phyloP scores from a whole-genome alignment of 106 monocot genomes.

The Dendrobium huoshanense region DNA sequence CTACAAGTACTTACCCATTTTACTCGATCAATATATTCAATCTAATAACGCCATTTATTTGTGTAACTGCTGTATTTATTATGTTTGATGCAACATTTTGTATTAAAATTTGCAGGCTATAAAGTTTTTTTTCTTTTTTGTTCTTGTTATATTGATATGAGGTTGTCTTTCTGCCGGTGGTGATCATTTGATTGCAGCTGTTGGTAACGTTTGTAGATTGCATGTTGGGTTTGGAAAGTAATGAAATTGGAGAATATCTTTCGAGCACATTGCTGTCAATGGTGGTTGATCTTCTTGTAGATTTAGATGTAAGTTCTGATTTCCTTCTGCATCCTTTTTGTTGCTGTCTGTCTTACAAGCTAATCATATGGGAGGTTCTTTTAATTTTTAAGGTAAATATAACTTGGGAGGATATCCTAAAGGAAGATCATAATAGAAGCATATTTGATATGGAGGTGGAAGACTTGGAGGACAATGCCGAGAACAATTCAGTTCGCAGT shows the following conservation, averaged over 20 bases:
- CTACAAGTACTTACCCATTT: not conserved
- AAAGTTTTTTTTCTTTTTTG: not conserved
- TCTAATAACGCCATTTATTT: not conserved
- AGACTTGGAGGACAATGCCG: constrained; percentile 32
- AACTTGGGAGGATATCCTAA: constrained; percentile 67
- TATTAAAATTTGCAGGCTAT: not conserved
- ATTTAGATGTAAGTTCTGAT: constrained; percentile 70
- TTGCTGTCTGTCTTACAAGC: not conserved
- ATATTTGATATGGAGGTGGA: constrained; percentile 94
- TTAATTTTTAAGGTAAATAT: constrained; percentile 58
- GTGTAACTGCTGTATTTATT: constrained; percentile 1
- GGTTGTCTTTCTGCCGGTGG: not conserved
- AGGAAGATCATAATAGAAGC: constrained; percentile 59
- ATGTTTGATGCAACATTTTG: not conserved
- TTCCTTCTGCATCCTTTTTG: not conserved
- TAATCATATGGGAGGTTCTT: not conserved
- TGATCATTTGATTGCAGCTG: constrained; percentile 27
- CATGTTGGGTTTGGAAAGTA: constrained; percentile 57
- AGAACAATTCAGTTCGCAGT: constrained; percentile 17
- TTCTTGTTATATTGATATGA: not conserved
- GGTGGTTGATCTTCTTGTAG: constrained; percentile 64
- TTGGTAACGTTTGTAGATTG: constrained; percentile 67
- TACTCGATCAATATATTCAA: not conserved
- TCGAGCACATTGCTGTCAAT: constrained; percentile 50
- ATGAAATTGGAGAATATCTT: constrained; percentile 61